A percentile compares a stretch with the other conserved stretches of the same genome.
Evolutionary conservation across 2,329 filamentous ascomycete genomes (phyloP).

Genomic region (Cladobotryum mycophilum): DNA sequence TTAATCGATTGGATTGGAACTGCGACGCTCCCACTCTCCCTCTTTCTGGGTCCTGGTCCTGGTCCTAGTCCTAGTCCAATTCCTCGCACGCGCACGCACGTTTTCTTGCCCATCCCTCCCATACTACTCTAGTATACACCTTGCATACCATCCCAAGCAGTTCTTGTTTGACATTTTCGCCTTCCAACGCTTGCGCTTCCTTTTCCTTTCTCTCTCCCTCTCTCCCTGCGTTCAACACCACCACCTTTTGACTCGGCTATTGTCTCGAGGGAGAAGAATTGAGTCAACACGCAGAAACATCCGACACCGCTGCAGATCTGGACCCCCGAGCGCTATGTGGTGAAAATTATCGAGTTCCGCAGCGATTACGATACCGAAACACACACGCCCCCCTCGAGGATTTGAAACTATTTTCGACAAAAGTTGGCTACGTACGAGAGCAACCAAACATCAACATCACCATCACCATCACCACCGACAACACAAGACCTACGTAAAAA

Average conservation of each 20-base stretch:
- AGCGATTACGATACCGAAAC: no score
- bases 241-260: constrained; percentile 2
- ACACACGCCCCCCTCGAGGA: no score
- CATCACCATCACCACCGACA: background rate
- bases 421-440: background rate
- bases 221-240: constrained; percentile 6
- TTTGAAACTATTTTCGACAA: no score
- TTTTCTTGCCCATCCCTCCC: constrained; percentile 5
- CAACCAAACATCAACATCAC: background rate
- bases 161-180: constrained; percentile 5
- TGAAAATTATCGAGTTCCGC: no score
- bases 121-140: background rate
- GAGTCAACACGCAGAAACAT: constrained; percentile 1
- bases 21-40: background rate
- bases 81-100: background rate
- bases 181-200: background rate
- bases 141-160: constrained; percentile 11
- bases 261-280: constrained; percentile 6
- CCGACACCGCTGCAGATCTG: background rate
- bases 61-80: background rate
- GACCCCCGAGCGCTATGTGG: no score
- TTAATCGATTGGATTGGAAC: background rate
- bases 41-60: background rate
- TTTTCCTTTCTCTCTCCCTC: background rate
- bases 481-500: background rate